Percentiles rank a stretch among this genome's conserved stretches.
Evolutionary conservation across 2,329 filamentous ascomycete genomes (phyloP).

Genomic region (Colletotrichum sp.): DNA sequence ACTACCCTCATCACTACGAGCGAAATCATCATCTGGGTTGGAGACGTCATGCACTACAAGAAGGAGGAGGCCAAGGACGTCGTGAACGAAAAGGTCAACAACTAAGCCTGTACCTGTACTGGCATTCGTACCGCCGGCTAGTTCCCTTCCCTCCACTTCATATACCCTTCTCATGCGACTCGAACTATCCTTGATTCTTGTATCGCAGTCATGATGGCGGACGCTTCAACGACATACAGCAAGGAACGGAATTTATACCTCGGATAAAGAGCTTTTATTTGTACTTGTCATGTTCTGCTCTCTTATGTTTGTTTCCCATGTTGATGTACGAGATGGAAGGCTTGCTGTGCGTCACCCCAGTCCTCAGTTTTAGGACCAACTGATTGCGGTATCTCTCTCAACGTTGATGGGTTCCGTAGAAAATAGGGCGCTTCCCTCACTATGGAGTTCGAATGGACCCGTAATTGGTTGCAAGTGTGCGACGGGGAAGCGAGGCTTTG

Average conservation of each 20-base stretch:
- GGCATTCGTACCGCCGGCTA: not conserved
- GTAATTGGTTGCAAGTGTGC: not conserved
- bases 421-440: not conserved
- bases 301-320: slow-evolving; percentile 7
- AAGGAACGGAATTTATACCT: slow-evolving; percentile 21
- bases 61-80: slow-evolving; percentile 65
- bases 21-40: slow-evolving; percentile 68
- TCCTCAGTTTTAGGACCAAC: not conserved
- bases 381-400: not conserved
- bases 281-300: not conserved
- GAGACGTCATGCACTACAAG: slow-evolving; percentile 63
- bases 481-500: not conserved
- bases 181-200: not conserved
- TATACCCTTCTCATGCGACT: slow-evolving; percentile 11
- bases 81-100: slow-evolving; percentile 56
- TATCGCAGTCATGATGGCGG: slow-evolving; percentile 8
- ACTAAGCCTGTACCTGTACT: slow-evolving; percentile 32
- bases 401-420: not conserved
- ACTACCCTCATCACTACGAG: slow-evolving; percentile 71
- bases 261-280: slow-evolving; percentile 3
- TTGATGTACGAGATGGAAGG: slow-evolving; percentile 4
- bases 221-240: slow-evolving; percentile 20
- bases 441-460: not conserved
- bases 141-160: not conserved
- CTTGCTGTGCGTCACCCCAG: not conserved